Conservation (phyloP, 2,329 filamentous ascomycete genomes). For the Aspergillus sp. region DNA sequence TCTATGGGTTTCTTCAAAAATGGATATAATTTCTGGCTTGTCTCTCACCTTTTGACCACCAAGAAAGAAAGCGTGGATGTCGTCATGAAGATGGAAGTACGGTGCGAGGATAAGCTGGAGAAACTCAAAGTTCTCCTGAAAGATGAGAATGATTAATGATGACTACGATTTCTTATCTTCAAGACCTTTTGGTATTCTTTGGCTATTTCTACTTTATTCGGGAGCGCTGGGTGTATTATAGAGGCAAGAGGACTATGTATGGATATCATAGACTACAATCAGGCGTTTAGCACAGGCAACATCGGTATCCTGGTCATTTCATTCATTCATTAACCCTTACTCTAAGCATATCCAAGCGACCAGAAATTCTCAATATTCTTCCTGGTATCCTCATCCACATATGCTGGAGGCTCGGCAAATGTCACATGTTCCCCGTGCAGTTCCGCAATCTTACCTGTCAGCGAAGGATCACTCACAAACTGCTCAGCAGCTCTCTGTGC, state of each 20-base stretch:
- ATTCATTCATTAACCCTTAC: background rate
- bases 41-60: constrained; percentile 42
- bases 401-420: constrained; percentile 44
- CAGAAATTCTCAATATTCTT: constrained; percentile 52
- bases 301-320: background rate
- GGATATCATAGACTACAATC: background rate
- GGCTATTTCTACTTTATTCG: background rate
- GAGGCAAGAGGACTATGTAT: background rate
- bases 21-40: constrained; percentile 45
- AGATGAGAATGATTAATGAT: constrained; percentile 33
- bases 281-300: background rate
- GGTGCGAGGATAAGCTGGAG: constrained; percentile 44
- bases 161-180: background rate
- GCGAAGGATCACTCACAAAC: constrained; percentile 40
- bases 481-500: constrained; percentile 45
- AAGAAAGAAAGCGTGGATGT: constrained; percentile 45
- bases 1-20: constrained; percentile 45
- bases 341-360: constrained; percentile 48
- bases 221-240: background rate
- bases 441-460: constrained; percentile 52
- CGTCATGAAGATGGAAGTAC: constrained; percentile 45
- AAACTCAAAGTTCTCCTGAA: constrained; percentile 41
- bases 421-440: constrained; percentile 54
- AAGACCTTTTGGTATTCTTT: background rate
- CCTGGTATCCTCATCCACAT: constrained; percentile 50